These are phyloP conservation scores for Penicillium digitatum DNA, from an alignment of 2,329 filamentous ascomycete species.

Conservation along the genomic window DNA sequence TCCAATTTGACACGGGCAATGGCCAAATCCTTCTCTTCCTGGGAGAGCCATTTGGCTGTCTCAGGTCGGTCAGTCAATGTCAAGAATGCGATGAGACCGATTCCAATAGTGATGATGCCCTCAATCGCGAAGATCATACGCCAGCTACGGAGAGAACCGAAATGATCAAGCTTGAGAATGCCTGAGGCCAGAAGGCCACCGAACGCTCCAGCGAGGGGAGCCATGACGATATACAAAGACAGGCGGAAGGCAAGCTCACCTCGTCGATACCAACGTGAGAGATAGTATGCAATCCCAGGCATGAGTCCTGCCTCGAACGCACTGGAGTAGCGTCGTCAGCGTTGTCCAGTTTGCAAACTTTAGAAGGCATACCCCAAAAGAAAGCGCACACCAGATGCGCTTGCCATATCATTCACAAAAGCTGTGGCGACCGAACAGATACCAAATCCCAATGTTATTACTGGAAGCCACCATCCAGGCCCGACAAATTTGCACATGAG, in stretches of 20 bases:
- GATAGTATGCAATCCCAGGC: slow-evolving; percentile 70
- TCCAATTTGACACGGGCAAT: slow-evolving; percentile 66
- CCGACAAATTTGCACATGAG: slow-evolving; percentile 63
- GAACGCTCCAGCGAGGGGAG: slow-evolving; percentile 66
- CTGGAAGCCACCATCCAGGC: slow-evolving; percentile 67
- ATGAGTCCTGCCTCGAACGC: slow-evolving; percentile 71
- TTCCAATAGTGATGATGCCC: slow-evolving; percentile 58
- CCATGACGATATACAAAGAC: slow-evolving; percentile 66
- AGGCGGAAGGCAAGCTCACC: slow-evolving; percentile 65
- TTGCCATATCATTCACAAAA: slow-evolving; percentile 56
- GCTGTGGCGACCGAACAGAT: slow-evolving; percentile 61
- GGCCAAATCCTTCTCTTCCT: slow-evolving; percentile 64
- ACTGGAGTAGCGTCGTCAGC: not conserved
- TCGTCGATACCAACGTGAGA: slow-evolving; percentile 68
- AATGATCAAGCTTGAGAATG: slow-evolving; percentile 59
- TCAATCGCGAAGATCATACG: slow-evolving; percentile 71
- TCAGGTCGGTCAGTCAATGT: slow-evolving; percentile 66
- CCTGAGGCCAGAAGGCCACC: slow-evolving; percentile 62
- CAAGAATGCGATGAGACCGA: slow-evolving; percentile 59
- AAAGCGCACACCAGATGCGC: slow-evolving; percentile 61
- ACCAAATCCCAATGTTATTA: slow-evolving; percentile 60
- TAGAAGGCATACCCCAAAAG: slow-evolving; percentile 47
- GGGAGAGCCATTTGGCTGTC: slow-evolving; percentile 62
- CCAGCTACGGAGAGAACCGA: slow-evolving; percentile 58
- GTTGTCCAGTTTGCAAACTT: not conserved